Evolutionary conservation across 441 rosid species (phyloP), one percentile per base, ranked within the genome.

Genomic region (Pelargonium cotyledonis): DNA sequence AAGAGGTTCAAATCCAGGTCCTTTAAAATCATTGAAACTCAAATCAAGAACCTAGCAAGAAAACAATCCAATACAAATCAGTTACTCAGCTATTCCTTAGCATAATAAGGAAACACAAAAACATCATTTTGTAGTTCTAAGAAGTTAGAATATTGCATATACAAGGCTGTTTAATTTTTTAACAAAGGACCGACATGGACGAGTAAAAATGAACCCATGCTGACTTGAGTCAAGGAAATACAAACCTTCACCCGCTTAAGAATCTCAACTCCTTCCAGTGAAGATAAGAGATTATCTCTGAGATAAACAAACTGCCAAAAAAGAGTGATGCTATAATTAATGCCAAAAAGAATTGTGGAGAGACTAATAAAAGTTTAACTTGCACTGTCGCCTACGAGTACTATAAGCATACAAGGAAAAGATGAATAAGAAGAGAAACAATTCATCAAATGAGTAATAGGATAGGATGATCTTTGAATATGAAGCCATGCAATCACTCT

Each of bases 21-120:
- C 99, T 83, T 92, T 95, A 80, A 95, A 95, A 78, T 95, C 99
- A 86, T 92, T 95, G 83, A 92, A 95, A 82, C 99, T 92, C 88
- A 95, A 84, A 84, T 95, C 99, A 72, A 95, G 89, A 79, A 95
- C 99, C 99, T 92, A 82, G n/a, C 60, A 77, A 76, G n/a, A 85
- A 68, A 69, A 71, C 7, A 74, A 51, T 49, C 1, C 23, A 61
- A 4, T 21, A 4, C 26, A 51, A 66, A 74, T 76, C 44, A 67
- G 31, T 65, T 61, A 61, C 58, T 66, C 64, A 65, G 0, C 40
- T 41, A 55, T 68, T 68, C 62, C 40, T 60, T 58, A 6, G 64
- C 61, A 65, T 58, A 65, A 15, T 7, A 12, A 8, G 68, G 2
- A 29, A 72, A 58, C 61, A 72, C 21, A 41, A 63, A 55, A 62